A percentile compares a stretch with the other conserved stretches of the same genome.
These are phyloP conservation scores for Heliamphora exappendiculata DNA, from an alignment of 148 eudicot species.

Conservation along the genomic window DNA sequence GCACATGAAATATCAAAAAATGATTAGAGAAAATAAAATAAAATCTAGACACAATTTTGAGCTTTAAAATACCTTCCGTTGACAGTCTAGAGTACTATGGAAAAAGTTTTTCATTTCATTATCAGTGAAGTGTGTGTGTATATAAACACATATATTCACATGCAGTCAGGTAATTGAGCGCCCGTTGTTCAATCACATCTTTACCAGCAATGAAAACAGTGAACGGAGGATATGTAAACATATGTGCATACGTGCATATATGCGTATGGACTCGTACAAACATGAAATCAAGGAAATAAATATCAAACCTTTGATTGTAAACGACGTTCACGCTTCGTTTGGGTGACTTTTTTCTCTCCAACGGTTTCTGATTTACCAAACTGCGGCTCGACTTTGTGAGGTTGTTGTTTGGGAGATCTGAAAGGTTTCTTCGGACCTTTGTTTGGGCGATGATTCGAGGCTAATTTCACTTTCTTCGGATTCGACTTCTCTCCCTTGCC, in stretches of 20 bases:
- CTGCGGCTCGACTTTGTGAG: conserved; percentile 3
- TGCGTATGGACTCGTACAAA: no score
- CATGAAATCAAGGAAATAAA: neutral
- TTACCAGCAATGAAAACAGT: neutral
- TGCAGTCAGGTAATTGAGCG: neutral
- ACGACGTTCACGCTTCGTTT: conserved; percentile 39
- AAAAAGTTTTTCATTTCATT: no score
- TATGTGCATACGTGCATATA: no score
- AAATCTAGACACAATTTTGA: no score
- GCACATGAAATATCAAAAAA: neutral
- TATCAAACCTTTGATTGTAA: conserved; percentile 41
- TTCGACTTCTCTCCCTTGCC: conserved; percentile 15
- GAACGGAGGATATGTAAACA: no score
- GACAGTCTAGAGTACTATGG: no score
- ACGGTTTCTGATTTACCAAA: conserved; percentile 10
- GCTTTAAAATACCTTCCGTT: no score
- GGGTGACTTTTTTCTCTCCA: conserved; percentile 7
- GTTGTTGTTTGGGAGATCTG: conserved; percentile 14
- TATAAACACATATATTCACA: neutral
- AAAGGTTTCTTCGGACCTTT: conserved; percentile 27
- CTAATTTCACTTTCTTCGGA: conserved; percentile 26
- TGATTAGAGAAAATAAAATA: neutral
- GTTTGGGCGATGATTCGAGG: conserved; percentile 14
- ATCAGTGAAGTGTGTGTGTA: no score
- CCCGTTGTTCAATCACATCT: neutral